Evolutionary conservation across 2,329 filamentous ascomycete species (phyloP), one percentile per base, ranked within the genome.

Genomic region (Herpotrichia juniperi): DNA sequence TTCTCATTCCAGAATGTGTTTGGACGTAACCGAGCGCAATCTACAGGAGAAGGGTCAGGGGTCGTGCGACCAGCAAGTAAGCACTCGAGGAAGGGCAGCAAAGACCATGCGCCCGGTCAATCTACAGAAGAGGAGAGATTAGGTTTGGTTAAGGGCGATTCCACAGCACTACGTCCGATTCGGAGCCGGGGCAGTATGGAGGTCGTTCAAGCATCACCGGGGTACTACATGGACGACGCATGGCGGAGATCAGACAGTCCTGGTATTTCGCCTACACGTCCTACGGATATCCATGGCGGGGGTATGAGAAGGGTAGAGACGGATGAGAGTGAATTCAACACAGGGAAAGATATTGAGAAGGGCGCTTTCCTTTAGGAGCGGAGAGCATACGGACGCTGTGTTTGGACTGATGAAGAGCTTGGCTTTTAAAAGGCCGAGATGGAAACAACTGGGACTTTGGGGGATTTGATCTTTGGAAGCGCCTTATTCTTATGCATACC

Each of bases 1-100:
- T 99, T 97, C 76, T 96, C 90, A 16, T 97, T 97, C 79, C 88
- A 93, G 59, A 91, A 89, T 59, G 86, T 96, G 46, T 94, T 97
- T 73, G 78, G 79, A 54, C 82, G 87, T 30, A 63, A 67, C 45
- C 63, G 66, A 22, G 55, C 62, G 39, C 64, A 69, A n/a, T 69
- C 63, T 2, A 61, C 55, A 14, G 63, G 65, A 16, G 61, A 63
- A 37, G 52, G 51, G 2, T 61, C 58, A 7, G 57, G 56, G 25
- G 56, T 46, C 22, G 52, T 21, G 21, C 50, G 66, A 21, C 72
- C 69, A 16, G 54, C 59, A 14, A 71, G 62, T 44, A 56, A 64
- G 12, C 56, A 68, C 52, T 65, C 58, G 54, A 58, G 66, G 49
- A 64, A 70, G 69, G 66, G 59, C 68, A 70, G 67, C 42, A 59